Base-by-base conservation (phyloP, 2,329 filamentous ascomycete species). In the Juglanconis juglandina region DNA sequence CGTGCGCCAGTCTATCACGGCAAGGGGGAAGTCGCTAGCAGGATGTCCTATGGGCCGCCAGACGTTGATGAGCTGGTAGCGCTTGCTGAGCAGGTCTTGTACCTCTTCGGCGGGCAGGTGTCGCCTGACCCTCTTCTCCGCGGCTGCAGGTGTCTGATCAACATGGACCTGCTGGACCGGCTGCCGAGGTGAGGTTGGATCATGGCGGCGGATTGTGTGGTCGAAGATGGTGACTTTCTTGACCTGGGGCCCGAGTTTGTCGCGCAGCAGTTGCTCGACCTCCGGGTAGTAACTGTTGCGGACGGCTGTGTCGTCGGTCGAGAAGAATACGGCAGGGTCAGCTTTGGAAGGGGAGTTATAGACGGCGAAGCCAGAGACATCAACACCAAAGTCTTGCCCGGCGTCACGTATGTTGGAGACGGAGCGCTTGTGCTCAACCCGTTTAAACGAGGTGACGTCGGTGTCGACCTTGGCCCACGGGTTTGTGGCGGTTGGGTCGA, bases 81-180 rank as follows among this genome's bases (percentile, higher is more conserved):
- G 78, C 7, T 80, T 78, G 59, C 78, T 77, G 3, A 89, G 65
- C 9, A 89, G 72, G 57, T 79, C 76, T 34, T 87, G 83, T 0
- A 80, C 83, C 66, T 87, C 84, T 1, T 78, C 77, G 0, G 65
- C 72, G 0, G 81, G 76, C 0, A 88, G 65, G 66, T 91, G 88
- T 1, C 86, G 77, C 1, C 84, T 77, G 13, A 90, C 87, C 11
- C 88, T 81, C 1, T 73, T 79, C 61, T 80, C 84, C 0, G 86
- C 86, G 0, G 88, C 87, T 0, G 68, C 72, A 0, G 87, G 83
- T 0, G 88, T 90, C 73, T 91, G 88, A 68, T 91, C 88, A 13
- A 91, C 86, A 63, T 91, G 88, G 0, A 90, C 86, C 65, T 85
- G 83, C 70, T 88, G 84, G 0, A 91, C 87, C 0, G 88, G 88